Evolutionary conservation across 768 basidiomycete species (phyloP), one percentile per base, ranked within the genome.

Genomic region (Tricholoma hemisulphureum): DNA sequence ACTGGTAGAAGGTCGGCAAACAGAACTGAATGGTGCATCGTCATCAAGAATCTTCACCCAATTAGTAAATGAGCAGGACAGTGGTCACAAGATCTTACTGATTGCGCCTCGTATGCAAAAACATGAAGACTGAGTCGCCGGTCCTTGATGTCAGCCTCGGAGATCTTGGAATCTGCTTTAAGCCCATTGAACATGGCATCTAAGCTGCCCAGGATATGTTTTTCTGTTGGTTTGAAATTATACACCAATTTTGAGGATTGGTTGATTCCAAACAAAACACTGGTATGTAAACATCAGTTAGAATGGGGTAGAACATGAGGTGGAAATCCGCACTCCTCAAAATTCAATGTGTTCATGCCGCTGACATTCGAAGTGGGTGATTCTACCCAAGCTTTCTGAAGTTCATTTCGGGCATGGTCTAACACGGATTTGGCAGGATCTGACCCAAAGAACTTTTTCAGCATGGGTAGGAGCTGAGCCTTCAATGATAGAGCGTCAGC

Each of bases 141-240:
- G 14, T 49, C 48, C 24, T 49, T 49, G 26, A 49, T 31, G 29
- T 49, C 48, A 49, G 48, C 24, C 48, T 49, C 48, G 28, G 14
- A 49, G 48, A 49, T 26, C 29, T 49, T 49, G n/a, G 48, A 49
- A 18, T 49, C 48, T 31, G 48, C 48, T 18, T 49, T 49, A 16
- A 49, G 48, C 48, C 26, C 29, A 14, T 49, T 49, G 29, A 49
- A 49, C 48, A 49, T 49, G 4, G 48, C 24, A 26, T 49, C 48
- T 6, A 43, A 5, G 41, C 14, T 43, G 10, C 50, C 50, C 2
- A 51, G 32, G 13, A 53, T 20, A 21, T 37, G 34, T 6, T 53
- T 34, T 18, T 53, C 51, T n/a, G 32, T 53, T 37, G 29, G 51
- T 28, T 53, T 53, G 24, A 53, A 53, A 35, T 53, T 53, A 24